Evolutionary conservation across 371 early-diverging fungal species (phyloP).

Genomic region (Rhizopus microsporus): DNA sequence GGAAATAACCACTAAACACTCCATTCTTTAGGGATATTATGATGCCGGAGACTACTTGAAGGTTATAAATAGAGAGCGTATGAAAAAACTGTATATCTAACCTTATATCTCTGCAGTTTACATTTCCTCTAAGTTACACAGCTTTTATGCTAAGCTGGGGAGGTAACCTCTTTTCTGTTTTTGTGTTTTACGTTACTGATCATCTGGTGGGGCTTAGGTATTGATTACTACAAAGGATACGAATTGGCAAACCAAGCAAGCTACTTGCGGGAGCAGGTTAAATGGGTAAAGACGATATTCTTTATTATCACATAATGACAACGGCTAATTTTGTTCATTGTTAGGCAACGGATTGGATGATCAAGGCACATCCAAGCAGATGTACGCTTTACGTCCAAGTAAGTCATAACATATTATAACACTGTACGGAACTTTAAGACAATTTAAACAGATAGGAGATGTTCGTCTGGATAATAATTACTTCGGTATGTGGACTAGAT

Average conservation of each 20-base stretch:
- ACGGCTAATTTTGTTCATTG: background rate
- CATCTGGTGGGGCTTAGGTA: slow-evolving; percentile 1
- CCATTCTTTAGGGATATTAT: slow-evolving; percentile 35
- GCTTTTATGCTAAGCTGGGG: slow-evolving; percentile 61
- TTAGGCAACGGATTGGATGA: slow-evolving; percentile 59
- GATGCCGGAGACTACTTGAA: slow-evolving; percentile 36
- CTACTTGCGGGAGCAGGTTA: slow-evolving; percentile 51
- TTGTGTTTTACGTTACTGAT: background rate
- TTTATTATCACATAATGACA: background rate
- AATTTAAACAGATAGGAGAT: slow-evolving; percentile 21
- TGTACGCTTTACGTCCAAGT: slow-evolving; percentile 30
- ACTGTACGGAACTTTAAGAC: background rate
- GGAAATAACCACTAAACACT: background rate
- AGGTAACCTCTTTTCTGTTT: slow-evolving; percentile 22
- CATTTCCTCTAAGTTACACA: slow-evolving; percentile 56
- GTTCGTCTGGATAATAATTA: slow-evolving; percentile 18
- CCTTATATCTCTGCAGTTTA: slow-evolving; percentile 49
- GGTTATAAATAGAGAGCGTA: slow-evolving; percentile 30
- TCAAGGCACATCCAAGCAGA: slow-evolving; percentile 32
- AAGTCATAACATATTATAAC: background rate
- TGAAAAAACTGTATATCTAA: background rate
- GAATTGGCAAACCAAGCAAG: slow-evolving; percentile 47
- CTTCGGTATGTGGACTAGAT: slow-evolving; percentile 16
- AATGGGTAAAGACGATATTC: slow-evolving; percentile 48
- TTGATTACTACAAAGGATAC: slow-evolving; percentile 55